Percentiles rank a stretch among this genome's conserved stretches.
These are phyloP conservation scores for Meredithiella fracta DNA, from an alignment of 2,329 filamentous ascomycete genomes.

Conservation along the genomic window DNA sequence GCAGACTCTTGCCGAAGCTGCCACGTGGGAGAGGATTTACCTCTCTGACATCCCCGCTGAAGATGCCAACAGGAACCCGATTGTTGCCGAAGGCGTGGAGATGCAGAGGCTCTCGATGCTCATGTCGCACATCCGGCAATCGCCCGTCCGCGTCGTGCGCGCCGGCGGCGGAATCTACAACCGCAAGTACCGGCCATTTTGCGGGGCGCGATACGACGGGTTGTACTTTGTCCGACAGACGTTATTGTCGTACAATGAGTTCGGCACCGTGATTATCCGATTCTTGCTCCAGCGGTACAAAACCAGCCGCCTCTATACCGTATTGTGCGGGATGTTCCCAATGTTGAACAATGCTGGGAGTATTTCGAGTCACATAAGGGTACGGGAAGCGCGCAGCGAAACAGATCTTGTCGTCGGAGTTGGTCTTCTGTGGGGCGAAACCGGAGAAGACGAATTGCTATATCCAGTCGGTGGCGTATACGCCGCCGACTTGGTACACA, in stretches of 20 bases:
- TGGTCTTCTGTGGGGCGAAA: slow-evolving; percentile 1
- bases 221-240: slow-evolving; percentile 9
- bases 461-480: background rate
- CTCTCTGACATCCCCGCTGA: background rate
- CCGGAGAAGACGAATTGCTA: slow-evolving; percentile 2
- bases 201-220: slow-evolving; percentile 10
- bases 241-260: slow-evolving; percentile 11
- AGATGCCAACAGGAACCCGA: background rate
- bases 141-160: slow-evolving; percentile 9
- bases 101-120: slow-evolving; percentile 10
- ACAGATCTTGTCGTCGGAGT: slow-evolving; percentile 4
- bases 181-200: slow-evolving; percentile 9
- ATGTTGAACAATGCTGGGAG: slow-evolving; percentile 11
- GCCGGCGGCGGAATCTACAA: slow-evolving; percentile 9
- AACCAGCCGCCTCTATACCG: slow-evolving; percentile 9
- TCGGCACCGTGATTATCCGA: slow-evolving; percentile 5
- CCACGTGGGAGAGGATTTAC: background rate
- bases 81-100: background rate
- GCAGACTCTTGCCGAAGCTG: background rate
- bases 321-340: slow-evolving; percentile 10
- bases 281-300: slow-evolving; percentile 1
- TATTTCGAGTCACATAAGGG: slow-evolving; percentile 13
- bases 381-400: slow-evolving; percentile 7
- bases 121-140: slow-evolving; percentile 11
- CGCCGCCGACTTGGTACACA: background rate